Evolutionary conservation across 331 rosid species (phyloP).

Genomic region (Malus hybrid): DNA sequence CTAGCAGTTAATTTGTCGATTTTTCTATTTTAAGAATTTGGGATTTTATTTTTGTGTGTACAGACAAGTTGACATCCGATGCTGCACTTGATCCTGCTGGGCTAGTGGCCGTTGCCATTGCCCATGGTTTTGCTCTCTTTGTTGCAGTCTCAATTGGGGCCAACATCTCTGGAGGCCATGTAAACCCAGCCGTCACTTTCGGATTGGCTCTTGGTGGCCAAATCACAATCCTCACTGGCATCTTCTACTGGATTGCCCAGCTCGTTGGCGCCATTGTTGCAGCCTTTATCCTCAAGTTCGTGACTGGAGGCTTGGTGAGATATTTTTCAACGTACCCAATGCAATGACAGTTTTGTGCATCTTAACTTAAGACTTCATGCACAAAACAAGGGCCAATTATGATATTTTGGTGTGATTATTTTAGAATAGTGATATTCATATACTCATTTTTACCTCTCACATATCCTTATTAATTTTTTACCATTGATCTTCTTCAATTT

Average conservation of each 20-base stretch:
- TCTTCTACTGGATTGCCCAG: constrained; percentile 88
- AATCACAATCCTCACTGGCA: constrained; percentile 67
- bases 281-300: constrained; percentile 62
- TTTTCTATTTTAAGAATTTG: background rate
- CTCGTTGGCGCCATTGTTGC: constrained; percentile 83
- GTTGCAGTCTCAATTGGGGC: constrained; percentile 80
- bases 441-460: no score
- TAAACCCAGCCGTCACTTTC: constrained; percentile 92
- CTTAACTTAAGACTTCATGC: background rate
- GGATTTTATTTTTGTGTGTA: background rate
- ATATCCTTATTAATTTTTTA: no score
- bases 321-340: background rate
- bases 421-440: background rate
- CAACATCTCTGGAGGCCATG: constrained; percentile 93
- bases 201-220: constrained; percentile 93
- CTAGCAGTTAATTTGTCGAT: no score
- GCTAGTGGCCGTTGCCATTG: constrained; percentile 60
- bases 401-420: background rate
- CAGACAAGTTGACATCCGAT: constrained; percentile 69
- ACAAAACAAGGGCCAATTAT: background rate
- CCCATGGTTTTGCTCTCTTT: constrained; percentile 83
- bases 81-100: constrained; percentile 86
- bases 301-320: constrained; percentile 70
- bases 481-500: no score
- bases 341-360: constrained; percentile 9